Base-by-base conservation (phyloP, 176 grass and related monocot genomes). In the Musa beccarii region DNA sequence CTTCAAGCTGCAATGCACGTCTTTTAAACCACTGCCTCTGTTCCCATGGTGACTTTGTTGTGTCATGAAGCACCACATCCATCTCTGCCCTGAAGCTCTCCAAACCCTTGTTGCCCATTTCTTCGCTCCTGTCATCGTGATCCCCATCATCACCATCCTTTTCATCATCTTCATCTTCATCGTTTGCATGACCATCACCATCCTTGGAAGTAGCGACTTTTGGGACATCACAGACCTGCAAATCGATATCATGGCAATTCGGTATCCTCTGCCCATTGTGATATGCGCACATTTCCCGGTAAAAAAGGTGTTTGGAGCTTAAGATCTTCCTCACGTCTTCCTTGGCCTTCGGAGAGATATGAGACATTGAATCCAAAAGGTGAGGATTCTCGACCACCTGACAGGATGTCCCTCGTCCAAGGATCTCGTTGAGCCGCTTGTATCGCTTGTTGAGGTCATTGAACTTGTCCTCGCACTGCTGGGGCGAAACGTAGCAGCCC, bases 361-460 rank as follows among this genome's bases (percentile, higher is more conserved):
- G 72, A n/a, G 57, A 9, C 72, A 74, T 74, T 7, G 72, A 74
- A 74, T 95, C 91, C 75, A 99, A 78, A 80, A 95, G 88, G 26
- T 20, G 0, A 19, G 89, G 91, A 59, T 84, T 92, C 54, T 87
- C 96, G 66, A 99, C 91, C 64, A 99, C 89, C 71, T 78, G 51
- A 68, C 96, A 99, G 75, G 96, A 83, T 15, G 77, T 89, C 25
- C 90, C 96, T 17, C 89, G 80, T 51, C 96, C 96, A 82, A 99
- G 86, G 74, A 99, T 99, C 59, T 99, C 91, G 0, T 85, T 95
- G 69, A 99, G 85, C 76, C 89, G 86, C 80, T 99, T 99, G 51
- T 99, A 99, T 78, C 96, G 88, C 83, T 99, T 99, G 72, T 99
- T 99, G 65, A 99, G 85, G 74, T 99, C 96, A 69, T 99, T 99